Evolutionary conservation across 305 asterid genomes (phyloP), one percentile per base, ranked within the genome.

Genomic region (Fraxinus sp.): DNA sequence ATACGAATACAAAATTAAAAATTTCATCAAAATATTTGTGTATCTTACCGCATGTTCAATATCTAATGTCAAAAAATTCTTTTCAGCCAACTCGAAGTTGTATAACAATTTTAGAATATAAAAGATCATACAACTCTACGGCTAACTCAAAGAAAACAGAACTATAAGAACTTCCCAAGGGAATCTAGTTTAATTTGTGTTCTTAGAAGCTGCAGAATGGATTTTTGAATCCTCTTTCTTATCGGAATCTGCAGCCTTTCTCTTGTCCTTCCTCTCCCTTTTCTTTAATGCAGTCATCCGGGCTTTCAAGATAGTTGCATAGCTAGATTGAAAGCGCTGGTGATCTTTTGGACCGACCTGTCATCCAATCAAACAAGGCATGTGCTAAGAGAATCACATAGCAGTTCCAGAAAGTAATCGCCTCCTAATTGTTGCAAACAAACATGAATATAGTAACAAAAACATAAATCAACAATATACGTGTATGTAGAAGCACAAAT

Each of bases 201-300:
- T 83, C 79, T 86, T 88, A 5, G 89, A 84, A 76, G 89, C 87
- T 82, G 92, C 74, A 52, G 89, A 30, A 80, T 76, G 85, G 76
- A 89, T 91, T 86, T 94, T 93, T 9, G 85, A 78, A 26, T 66
- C 91, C 68, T 68, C 85, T 39, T 93, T 95, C 78, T 92, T 91
- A 81, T 90, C 95, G 7, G 94, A 87, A 83, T 91, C 95, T 14
- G 91, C 87, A 18, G 93, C 86, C 89, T 97, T 97, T 81, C 88
- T 91, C 87, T 86, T 92, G 79, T 96, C 98, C 89, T 97, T 97
- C 87, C 98, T 88, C 88, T 94, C 98, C 86, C 99, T 91, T 89
- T 91, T 97, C 90, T 94, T 97, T 88, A 97, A 84, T 8, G 98
- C 93, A 14, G 96, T 92, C 98, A 96, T 92, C 8, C 93, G 91